A percentile compares a stretch with the other conserved stretches of the same genome.
Evolutionary conservation across 345 rosid species (phyloP).

Genomic region (Citrus sinensis): DVS_A1.0 CM039169.1:24072501-24073000

Average conservation of each 20-base stretch:
- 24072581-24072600: neutral
- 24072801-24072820: constrained; percentile 92
- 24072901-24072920: constrained; percentile 54
- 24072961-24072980: neutral
- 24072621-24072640: neutral
- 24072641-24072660: neutral
- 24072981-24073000: neutral
- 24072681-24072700: constrained; percentile 11
- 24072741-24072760: constrained; percentile 89
- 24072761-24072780: constrained; percentile 98
- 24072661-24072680: neutral
- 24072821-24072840: constrained; percentile 83
- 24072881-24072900: constrained; percentile 85
- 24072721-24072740: constrained; percentile 47
- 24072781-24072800: constrained; percentile 80
- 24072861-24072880: constrained; percentile 94
- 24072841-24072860: constrained; percentile 94
- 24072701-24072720: neutral
- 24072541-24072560: neutral
- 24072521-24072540: neutral
- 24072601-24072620: neutral
- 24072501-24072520: neutral
- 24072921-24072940: neutral
- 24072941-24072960: neutral
- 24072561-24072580: neutral